phyloP scores from a whole-genome alignment of 2,329 filamentous ascomycete genomes.

The Laburnicola sp. region DNA sequence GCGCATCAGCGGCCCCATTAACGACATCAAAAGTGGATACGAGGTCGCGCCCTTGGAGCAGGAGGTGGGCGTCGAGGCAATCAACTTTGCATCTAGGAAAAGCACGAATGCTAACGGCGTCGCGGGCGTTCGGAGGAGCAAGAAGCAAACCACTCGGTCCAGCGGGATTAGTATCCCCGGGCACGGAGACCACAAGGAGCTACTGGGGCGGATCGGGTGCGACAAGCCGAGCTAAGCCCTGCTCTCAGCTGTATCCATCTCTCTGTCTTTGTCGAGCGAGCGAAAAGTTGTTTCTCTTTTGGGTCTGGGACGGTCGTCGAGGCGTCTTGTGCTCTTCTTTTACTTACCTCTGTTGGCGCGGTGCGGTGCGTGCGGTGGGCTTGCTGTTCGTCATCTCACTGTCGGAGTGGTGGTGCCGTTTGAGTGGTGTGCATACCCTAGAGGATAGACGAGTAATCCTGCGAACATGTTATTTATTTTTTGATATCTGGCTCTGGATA shows the following conservation, averaged over 20 bases:
- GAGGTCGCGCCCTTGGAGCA: slow-evolving; percentile 62
- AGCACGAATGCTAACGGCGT: slow-evolving; percentile 25
- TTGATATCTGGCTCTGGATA: no score
- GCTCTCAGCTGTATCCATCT: not conserved
- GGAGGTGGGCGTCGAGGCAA: slow-evolving; percentile 73
- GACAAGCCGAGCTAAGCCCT: slow-evolving; percentile 62
- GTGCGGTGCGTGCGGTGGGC: not conserved
- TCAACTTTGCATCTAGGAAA: slow-evolving; percentile 61
- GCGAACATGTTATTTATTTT: not conserved
- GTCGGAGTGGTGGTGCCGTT: not conserved
- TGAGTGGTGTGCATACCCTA: slow-evolving; percentile 19
- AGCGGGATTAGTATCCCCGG: slow-evolving; percentile 65
- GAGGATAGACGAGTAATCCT: slow-evolving; percentile 20
- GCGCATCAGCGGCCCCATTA: slow-evolving; percentile 24
- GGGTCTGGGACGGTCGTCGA: not conserved
- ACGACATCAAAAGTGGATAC: slow-evolving; percentile 32
- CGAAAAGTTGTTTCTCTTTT: not conserved
- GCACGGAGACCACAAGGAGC: slow-evolving; percentile 76
- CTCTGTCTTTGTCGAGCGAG: slow-evolving; percentile 1
- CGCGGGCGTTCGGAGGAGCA: slow-evolving; percentile 29
- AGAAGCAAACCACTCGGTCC: slow-evolving; percentile 54
- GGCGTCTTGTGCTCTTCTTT: not conserved
- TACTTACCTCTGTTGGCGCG: not conserved
- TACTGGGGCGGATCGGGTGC: slow-evolving; percentile 80
- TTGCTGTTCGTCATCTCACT: not conserved